A percentile compares a stretch with the other conserved stretches of the same genome.
Conservation (phyloP, 805 yeast species). For the Kazachstania kunashirensis region DNA sequence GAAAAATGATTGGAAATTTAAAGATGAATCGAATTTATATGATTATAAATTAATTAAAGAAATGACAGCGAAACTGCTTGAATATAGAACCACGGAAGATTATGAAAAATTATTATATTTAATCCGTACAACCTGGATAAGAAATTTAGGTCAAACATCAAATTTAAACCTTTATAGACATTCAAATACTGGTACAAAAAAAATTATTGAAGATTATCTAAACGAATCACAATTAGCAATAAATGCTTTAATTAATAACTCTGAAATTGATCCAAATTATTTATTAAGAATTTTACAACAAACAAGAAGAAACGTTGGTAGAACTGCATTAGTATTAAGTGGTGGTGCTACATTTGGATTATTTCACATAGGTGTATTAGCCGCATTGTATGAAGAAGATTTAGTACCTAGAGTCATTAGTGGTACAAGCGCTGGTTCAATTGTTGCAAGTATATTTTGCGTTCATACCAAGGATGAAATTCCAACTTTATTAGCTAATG, state of each 20-base stretch:
- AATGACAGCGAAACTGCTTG: conserved; percentile 45
- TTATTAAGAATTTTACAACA: conserved; percentile 72
- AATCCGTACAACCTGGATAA: conserved; percentile 73
- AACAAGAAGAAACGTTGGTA: conserved; percentile 83
- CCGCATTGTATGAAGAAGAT: conserved; percentile 63
- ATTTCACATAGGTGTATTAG: conserved; percentile 84
- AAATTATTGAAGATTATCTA: conserved; percentile 71
- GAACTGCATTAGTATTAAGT: conserved; percentile 87
- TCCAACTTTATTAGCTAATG: conserved; percentile 39
- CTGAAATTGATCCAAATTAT: conserved; percentile 53
- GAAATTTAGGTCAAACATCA: conserved; percentile 84
- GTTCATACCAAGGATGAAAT: conserved; percentile 70
- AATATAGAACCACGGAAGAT: conserved; percentile 50
- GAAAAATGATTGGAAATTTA: conserved; percentile 63
- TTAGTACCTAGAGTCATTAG: conserved; percentile 79
- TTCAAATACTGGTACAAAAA: conserved; percentile 78
- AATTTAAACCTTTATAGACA: conserved; percentile 67
- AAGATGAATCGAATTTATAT: conserved; percentile 53
- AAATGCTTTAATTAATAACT: conserved; percentile 15
- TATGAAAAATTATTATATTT: conserved; percentile 54
- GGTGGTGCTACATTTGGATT: conserved; percentile 96
- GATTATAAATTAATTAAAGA: conserved; percentile 55
- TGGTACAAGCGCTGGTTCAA: conserved; percentile 95
- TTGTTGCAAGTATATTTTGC: conserved; percentile 81
- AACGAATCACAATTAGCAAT: conserved; percentile 56